Evolutionary conservation across 1,284 basidiomycete species (phyloP), one percentile per base, ranked within the genome.

Genomic region (Cryptococcus sp.): DNA sequence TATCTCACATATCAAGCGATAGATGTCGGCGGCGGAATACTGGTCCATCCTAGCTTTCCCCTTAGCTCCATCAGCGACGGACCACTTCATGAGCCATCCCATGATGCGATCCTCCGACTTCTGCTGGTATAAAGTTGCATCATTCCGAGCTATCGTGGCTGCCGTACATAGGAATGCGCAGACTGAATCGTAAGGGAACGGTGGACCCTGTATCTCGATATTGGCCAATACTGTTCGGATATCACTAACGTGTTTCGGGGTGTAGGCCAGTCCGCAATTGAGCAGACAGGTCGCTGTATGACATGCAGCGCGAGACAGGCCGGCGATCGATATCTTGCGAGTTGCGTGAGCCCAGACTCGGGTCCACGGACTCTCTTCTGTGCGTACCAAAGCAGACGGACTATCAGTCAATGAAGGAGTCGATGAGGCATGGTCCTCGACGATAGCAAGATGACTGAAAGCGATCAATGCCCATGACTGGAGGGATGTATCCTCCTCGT

Each of bases 201-300:
- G 76, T 1, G 92, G 91, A 0, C 91, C 91, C 72, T 94, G 91
- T 14, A 93, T 80, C 60, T 90, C 85, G 50, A 97, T 77, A 59
- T 91, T 87, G 57, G 84, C 85, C 1, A 85, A 79, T 45, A 96
- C 76, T 0, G 78, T 76, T 65, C 91, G 87, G 44, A 96, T 82
- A 64, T 91, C 88, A 1, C 76, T 66, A 11, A 86, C 74, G 34
- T 86, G 73, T 3, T 79, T 79, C 11, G 83, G 81, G 10, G 78
- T 71, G 1, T 82, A 78, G 28, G 93, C 75, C 21, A 78, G 70
- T 18, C 70, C 66, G 19, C 70, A 69, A 0, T 64, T 57, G 32
- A 83, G 68, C 0, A 79, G 56, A 13, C 86, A 52, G 54, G 82
- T 77, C 0, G 85, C 85, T n/a, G 83, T 74, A 63, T 93, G 88